Conservation (phyloP, 768 basidiomycete species). For the Leccinum sublutescens region DNA sequence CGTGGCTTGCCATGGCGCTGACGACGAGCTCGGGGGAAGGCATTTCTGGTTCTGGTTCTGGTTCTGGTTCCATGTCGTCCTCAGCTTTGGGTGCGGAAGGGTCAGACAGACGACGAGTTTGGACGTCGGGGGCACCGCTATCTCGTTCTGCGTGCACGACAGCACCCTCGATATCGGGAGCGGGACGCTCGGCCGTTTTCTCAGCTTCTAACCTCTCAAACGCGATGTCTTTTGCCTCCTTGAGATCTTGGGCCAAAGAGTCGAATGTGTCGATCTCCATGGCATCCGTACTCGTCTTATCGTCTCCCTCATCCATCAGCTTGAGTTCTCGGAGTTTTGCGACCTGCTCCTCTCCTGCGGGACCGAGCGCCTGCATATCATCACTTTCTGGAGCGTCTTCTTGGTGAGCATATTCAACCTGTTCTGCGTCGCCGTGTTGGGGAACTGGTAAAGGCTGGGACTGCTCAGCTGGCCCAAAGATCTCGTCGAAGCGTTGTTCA, state of each 20-base stretch:
- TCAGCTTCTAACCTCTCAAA: constrained; percentile 29
- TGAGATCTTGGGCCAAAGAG: constrained; percentile 19
- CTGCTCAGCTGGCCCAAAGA: constrained; percentile 48
- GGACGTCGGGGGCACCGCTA: not conserved
- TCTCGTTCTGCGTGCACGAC: constrained; percentile 37
- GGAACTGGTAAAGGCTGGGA: constrained; percentile 32
- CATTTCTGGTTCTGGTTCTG: constrained; percentile 2
- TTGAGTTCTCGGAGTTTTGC: constrained; percentile 81
- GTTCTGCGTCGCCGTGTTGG: constrained; percentile 40
- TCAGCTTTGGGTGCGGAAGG: constrained; percentile 31
- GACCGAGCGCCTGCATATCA: constrained; percentile 87
- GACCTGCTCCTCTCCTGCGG: constrained; percentile 79
- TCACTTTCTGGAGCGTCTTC: constrained; percentile 62
- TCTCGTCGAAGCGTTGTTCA: constrained; percentile 79
- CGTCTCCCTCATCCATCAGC: constrained; percentile 60
- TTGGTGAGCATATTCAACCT: constrained; percentile 68
- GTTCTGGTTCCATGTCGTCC: constrained; percentile 20
- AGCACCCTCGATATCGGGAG: constrained; percentile 45
- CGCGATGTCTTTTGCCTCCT: constrained; percentile 23
- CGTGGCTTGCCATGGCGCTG: constrained; percentile 17
- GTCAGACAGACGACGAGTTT: constrained; percentile 22
- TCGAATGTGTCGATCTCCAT: constrained; percentile 49
- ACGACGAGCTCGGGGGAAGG: constrained; percentile 23
- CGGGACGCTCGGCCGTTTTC: constrained; percentile 25
- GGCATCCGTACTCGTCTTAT: constrained; percentile 36